Conservation (phyloP, 805 yeast species). For the Lachancea mirantina region DNA sequence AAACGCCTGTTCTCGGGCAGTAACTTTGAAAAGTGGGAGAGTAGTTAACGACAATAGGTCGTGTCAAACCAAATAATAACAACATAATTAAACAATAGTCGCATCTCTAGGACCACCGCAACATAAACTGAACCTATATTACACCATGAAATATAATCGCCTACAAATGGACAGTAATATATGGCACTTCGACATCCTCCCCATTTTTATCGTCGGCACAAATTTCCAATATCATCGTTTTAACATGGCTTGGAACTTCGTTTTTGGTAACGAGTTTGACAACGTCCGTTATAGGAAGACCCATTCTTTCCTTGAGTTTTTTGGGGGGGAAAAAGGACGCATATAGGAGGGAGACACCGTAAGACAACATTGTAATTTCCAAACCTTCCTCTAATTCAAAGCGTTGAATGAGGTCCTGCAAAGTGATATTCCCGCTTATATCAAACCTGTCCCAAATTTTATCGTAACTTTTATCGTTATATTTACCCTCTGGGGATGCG, state of each 20-base stretch:
- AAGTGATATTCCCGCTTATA: constrained; percentile 66
- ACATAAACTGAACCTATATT: no score
- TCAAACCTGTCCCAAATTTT: constrained; percentile 94
- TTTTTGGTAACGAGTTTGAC: constrained; percentile 83
- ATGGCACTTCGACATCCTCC: constrained; percentile 95
- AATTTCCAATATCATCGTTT: constrained; percentile 77
- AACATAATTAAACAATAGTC: not conserved
- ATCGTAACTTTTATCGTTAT: constrained; percentile 73
- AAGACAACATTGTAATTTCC: constrained; percentile 83
- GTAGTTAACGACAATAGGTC: constrained; percentile 32
- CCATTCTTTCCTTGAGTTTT: constrained; percentile 72
- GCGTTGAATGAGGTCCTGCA: constrained; percentile 62
- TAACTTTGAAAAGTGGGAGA: constrained; percentile 44
- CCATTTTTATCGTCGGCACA: constrained; percentile 89
- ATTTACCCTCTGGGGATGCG: constrained; percentile 73
- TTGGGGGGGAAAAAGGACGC: constrained; percentile 92
- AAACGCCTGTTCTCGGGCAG: constrained; percentile 44
- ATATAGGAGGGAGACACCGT: constrained; percentile 81
- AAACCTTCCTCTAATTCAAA: constrained; percentile 80
- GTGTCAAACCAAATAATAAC: not conserved
- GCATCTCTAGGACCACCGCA: no score
- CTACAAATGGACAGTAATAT: constrained; percentile 55
- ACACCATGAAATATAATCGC: no score
- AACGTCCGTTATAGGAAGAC: constrained; percentile 60
- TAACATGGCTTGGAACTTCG: constrained; percentile 64